Conservation (phyloP, 2,329 filamentous ascomycete species). For the Stachybotrys chlorohalonatus region DNA sequence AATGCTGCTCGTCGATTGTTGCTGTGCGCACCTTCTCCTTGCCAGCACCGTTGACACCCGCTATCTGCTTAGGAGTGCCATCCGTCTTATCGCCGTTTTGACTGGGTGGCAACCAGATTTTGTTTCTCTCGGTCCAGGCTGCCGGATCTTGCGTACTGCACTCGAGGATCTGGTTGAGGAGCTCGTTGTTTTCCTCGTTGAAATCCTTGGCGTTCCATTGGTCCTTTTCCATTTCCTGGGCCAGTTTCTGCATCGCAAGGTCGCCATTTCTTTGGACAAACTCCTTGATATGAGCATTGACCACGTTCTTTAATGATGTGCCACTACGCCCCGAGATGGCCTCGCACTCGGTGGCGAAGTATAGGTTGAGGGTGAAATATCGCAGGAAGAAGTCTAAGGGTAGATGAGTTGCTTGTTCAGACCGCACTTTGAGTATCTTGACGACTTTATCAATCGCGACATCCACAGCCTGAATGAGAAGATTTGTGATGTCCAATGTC, state of each 20-base stretch:
- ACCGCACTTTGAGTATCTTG: conserved; percentile 67
- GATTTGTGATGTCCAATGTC: conserved; percentile 65
- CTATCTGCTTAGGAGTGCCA: conserved; percentile 16
- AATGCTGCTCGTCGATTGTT: conserved; percentile 74
- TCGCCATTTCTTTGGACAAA: conserved; percentile 68
- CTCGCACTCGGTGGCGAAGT: conserved; percentile 82
- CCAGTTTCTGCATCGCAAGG: conserved; percentile 63
- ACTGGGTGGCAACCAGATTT: conserved; percentile 45
- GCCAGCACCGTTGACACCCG: conserved; percentile 37
- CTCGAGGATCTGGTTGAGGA: conserved; percentile 57
- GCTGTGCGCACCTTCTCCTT: conserved; percentile 65
- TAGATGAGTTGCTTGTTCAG: conserved; percentile 62
- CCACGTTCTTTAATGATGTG: conserved; percentile 64
- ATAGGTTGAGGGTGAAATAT: conserved; percentile 73
- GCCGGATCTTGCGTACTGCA: conserved; percentile 62
- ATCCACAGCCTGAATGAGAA: conserved; percentile 73
- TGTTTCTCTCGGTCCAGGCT: conserved; percentile 54
- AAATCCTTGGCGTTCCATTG: conserved; percentile 76
- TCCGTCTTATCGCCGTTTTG: conserved; percentile 24
- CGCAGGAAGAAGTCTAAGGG: conserved; percentile 64
- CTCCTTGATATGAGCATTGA: conserved; percentile 74
- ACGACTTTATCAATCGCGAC: conserved; percentile 68
- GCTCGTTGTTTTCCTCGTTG: conserved; percentile 45
- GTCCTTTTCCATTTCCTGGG: conserved; percentile 70
- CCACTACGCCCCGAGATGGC: conserved; percentile 73